Conservation (phyloP, 2,329 filamentous ascomycete species). For the Penicillium sclerotigenum region DNA sequence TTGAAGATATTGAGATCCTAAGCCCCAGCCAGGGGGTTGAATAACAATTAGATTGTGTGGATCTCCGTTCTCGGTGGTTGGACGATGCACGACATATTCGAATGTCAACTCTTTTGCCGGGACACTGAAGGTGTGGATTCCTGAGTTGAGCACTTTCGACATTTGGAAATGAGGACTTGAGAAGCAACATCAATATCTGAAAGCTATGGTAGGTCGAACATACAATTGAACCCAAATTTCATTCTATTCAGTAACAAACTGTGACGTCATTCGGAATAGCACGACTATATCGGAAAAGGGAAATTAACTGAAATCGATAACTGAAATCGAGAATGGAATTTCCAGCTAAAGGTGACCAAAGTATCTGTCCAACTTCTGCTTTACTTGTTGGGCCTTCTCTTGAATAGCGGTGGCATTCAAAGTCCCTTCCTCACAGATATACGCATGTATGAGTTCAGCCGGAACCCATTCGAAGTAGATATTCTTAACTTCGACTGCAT, state of each 20-base stretch:
- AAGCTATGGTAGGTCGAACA: neutral
- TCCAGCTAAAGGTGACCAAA: conserved; percentile 17
- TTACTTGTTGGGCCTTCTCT: conserved; percentile 23
- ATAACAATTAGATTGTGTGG: neutral
- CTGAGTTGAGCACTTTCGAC: neutral
- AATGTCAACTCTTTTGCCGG: neutral
- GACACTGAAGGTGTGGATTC: neutral
- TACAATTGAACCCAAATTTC: neutral
- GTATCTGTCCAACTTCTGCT: conserved; percentile 15
- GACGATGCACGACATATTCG: neutral
- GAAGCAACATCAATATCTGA: neutral
- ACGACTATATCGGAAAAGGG: no score
- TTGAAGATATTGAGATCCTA: neutral
- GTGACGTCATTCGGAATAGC: conserved; percentile 1
- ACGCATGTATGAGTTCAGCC: conserved; percentile 50
- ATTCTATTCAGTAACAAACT: neutral
- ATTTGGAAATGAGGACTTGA: neutral
- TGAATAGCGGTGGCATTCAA: conserved; percentile 24
- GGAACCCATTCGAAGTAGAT: conserved; percentile 63
- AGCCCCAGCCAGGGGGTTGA: neutral
- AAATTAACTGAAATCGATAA: no score
- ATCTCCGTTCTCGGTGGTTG: neutral
- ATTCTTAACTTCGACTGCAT: conserved; percentile 39
- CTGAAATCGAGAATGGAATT: neutral
- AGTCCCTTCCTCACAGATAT: conserved; percentile 55